Percentiles rank a stretch among this genome's conserved stretches.
Conservation (phyloP, 2,329 filamentous ascomycete genomes). For the Alternaria conjuncta region DNA sequence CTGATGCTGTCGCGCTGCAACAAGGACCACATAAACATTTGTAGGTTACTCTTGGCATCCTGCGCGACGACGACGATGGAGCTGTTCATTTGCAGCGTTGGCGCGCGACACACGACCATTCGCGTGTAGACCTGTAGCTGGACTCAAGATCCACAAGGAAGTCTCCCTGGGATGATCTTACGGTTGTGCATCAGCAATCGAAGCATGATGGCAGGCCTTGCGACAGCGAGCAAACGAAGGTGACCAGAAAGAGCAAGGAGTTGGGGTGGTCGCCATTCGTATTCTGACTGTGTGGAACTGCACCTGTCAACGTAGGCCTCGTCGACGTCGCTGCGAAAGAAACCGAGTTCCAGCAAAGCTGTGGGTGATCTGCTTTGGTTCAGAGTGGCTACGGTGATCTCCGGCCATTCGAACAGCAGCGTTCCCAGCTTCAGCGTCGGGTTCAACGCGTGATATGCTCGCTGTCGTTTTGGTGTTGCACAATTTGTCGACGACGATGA, state of each 20-base stretch:
- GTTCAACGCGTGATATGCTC: background rate
- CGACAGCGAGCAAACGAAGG: background rate
- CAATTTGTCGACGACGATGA: background rate
- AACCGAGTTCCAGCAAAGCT: background rate
- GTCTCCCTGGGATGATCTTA: background rate
- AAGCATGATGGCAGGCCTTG: background rate
- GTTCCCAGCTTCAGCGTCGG: background rate
- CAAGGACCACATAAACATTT: background rate
- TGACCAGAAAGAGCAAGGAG: background rate
- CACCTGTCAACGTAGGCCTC: too few species aligned
- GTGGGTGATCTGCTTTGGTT: background rate
- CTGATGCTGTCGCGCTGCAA: too few species aligned
- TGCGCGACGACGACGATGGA: too few species aligned
- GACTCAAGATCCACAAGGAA: background rate
- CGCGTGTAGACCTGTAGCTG: background rate
- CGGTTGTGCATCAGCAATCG: background rate
- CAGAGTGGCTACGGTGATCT: background rate
- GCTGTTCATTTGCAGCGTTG: background rate
- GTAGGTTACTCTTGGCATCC: background rate
- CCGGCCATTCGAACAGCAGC: background rate
- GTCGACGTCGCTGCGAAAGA: background rate
- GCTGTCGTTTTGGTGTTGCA: background rate
- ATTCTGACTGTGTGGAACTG: background rate
- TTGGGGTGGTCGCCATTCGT: background rate
- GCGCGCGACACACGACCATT: background rate